Percentiles rank a stretch among this genome's conserved stretches.
phyloP scores from a whole-genome alignment of 768 basidiomycete species.

The Tylopilus sp. region DNA sequence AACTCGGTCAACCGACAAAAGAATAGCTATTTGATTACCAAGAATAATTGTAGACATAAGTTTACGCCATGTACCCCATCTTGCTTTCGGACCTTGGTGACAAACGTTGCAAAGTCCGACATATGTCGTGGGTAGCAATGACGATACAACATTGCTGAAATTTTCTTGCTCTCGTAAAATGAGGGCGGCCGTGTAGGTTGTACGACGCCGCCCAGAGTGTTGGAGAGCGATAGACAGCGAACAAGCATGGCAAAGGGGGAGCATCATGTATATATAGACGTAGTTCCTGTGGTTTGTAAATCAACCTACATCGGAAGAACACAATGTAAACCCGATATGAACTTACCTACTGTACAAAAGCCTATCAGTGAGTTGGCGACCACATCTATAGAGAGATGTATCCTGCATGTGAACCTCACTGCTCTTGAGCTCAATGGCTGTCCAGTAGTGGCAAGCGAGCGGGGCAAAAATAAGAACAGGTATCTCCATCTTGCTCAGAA shows the following conservation, averaged over 20 bases:
- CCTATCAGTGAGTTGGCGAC: background rate
- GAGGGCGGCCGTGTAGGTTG: slow-evolving; percentile 78
- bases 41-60: background rate
- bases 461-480: slow-evolving; percentile 42
- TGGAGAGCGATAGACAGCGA: slow-evolving; percentile 57
- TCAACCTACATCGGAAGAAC: background rate
- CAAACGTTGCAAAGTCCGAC: slow-evolving; percentile 27
- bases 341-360: slow-evolving; percentile 18
- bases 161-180: slow-evolving; percentile 93
- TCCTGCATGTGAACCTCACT: slow-evolving; percentile 52
- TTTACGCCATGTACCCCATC: slow-evolving; percentile 26
- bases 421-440: slow-evolving; percentile 27
- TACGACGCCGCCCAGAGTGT: slow-evolving; percentile 92
- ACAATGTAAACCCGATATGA: background rate
- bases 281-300: background rate
- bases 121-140: slow-evolving; percentile 34
- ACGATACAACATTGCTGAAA: slow-evolving; percentile 22
- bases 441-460: slow-evolving; percentile 29
- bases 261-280: slow-evolving; percentile 1
- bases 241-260: background rate
- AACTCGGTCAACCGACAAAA: slow-evolving; percentile 70
- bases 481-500: slow-evolving; percentile 66
- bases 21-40: slow-evolving; percentile 31
- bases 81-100: slow-evolving; percentile 36
- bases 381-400: slow-evolving; percentile 27